Evolutionary conservation across 495 filamentous ascomycete genomes (phyloP).

Genomic region (Aspergillus taichungensis): DNA sequence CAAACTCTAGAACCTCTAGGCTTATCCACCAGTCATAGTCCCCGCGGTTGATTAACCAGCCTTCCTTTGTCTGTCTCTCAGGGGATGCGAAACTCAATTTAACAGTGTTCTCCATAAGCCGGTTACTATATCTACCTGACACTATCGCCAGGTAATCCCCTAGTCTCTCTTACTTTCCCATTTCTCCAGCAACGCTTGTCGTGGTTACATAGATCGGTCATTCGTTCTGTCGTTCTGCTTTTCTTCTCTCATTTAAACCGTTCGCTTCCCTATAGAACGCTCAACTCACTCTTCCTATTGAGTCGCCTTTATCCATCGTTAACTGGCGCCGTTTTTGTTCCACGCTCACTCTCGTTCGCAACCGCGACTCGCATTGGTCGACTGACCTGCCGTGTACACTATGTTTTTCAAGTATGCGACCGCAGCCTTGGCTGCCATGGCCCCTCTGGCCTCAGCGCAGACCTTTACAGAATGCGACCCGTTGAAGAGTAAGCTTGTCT

Average conservation of each 20-base stretch:
- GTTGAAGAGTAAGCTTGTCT: conserved; percentile 25
- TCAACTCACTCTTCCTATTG: not conserved
- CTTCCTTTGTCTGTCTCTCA: conserved; percentile 2
- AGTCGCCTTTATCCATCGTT: not conserved
- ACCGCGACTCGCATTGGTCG: not conserved
- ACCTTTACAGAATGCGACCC: conserved; percentile 39
- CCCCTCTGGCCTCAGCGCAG: conserved; percentile 35
- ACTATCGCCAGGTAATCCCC: not conserved
- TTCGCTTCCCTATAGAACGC: not conserved
- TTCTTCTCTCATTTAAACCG: not conserved
- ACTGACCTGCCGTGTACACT: conserved; percentile 2
- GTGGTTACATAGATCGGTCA: not conserved
- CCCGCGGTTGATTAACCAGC: not conserved
- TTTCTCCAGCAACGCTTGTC: conserved; percentile 1
- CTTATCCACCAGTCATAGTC: not conserved
- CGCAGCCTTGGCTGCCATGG: conserved; percentile 26
- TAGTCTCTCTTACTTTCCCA: not conserved
- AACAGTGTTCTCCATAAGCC: not conserved
- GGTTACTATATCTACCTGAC: conserved; percentile 1
- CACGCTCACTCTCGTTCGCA: conserved; percentile 1
- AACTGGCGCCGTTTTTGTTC: not conserved
- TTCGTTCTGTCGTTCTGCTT: not conserved
- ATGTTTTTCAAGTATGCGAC: conserved; percentile 30
- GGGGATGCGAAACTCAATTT: not conserved
- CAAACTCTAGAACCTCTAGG: not conserved